Percentiles rank a stretch among this genome's conserved stretches.
These are phyloP conservation scores for Podila epicladia DNA, from an alignment of 192 early-diverging fungal species.

Conservation along the genomic window DNA sequence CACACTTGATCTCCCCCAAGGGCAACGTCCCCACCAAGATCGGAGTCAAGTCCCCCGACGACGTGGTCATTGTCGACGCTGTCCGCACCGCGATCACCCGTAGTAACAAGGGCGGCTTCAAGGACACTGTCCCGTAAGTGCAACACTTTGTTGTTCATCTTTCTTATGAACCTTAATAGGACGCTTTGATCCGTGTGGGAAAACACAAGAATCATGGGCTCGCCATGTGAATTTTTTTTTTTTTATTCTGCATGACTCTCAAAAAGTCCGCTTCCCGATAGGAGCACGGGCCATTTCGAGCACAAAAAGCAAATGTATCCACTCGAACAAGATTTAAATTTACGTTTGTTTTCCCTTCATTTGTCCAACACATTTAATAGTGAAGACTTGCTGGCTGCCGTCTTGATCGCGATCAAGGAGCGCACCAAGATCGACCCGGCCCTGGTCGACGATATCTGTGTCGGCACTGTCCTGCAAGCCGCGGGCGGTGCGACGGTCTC, in stretches of 20 bases:
- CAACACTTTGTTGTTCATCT: not conserved
- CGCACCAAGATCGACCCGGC: slow-evolving; percentile 83
- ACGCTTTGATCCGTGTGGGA: not conserved
- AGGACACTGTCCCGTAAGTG: slow-evolving; percentile 70
- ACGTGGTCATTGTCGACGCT: slow-evolving; percentile 83
- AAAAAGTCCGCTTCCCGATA: not conserved
- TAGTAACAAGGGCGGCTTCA: slow-evolving; percentile 81
- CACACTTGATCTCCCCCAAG: slow-evolving; percentile 8
- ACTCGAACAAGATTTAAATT: not conserved
- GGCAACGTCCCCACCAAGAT: slow-evolving; percentile 32
- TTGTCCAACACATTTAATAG: not conserved
- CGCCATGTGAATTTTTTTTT: too few relatives aligned
- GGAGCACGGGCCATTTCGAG: too few relatives aligned
- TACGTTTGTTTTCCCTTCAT: too few relatives aligned
- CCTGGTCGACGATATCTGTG: slow-evolving; percentile 89
- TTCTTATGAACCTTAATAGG: not conserved
- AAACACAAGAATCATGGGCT: not conserved
- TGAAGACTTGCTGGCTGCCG: slow-evolving; percentile 78
- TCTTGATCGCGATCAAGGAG: slow-evolving; percentile 78
- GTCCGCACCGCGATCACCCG: slow-evolving; percentile 77
- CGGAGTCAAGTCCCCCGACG: slow-evolving; percentile 75
- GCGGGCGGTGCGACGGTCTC: slow-evolving; percentile 88
- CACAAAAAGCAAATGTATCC: not conserved
- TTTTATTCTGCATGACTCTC: not conserved
- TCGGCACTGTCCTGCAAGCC: slow-evolving; percentile 89